Evolutionary conservation across 148 eudicot species (phyloP), one percentile per base, ranked within the genome.

Genomic region (Agrostemma githago): DNA sequence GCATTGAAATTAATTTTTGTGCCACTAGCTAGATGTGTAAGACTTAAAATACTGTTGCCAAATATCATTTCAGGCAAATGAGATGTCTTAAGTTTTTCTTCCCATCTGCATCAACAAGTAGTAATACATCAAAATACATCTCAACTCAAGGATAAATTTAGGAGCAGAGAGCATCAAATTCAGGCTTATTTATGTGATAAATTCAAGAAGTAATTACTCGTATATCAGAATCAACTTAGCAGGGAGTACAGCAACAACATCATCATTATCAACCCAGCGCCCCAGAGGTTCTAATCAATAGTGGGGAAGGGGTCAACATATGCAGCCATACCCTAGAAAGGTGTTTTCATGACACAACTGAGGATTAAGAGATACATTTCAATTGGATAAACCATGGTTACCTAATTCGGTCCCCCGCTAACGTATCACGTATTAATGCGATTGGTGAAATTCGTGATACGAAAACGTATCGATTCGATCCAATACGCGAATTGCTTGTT

Each of bases 1-100:
- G 96, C 88, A 73, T 89, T 88, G 77, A 94, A 94, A 80, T 88
- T 87, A 79, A 94, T 81, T 80, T 83, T 87, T 70, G 76, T 76
- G 62, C 95, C 90, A 81, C 84, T 89, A 54, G 78, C 80, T 48
- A 74, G 63, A 83, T 94, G 98, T 82, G 84, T 90, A 78, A 95
- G 89, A 79, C 79, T 84, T 87, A 92, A 83, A 73, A 72, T 77
- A 76, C 93, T 92, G 58, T 90, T 86, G 77, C 97, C 97, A 79
- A 92, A 95, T 64, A 95, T 80, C 98, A 95, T 95, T 77, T 95
- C 98, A 19, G 98, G 97, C 72, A 92, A 83, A 83, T 95, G 97
- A 59, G 89, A 82, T 14, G 98, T 88, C 83, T 90, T 82, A 65
- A 95, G 97, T 84, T 89, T 88, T 70, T 89, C 84, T 88, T 95